Conservation (phyloP, 345 rosid genomes). For the Syzygium grande region DNA sequence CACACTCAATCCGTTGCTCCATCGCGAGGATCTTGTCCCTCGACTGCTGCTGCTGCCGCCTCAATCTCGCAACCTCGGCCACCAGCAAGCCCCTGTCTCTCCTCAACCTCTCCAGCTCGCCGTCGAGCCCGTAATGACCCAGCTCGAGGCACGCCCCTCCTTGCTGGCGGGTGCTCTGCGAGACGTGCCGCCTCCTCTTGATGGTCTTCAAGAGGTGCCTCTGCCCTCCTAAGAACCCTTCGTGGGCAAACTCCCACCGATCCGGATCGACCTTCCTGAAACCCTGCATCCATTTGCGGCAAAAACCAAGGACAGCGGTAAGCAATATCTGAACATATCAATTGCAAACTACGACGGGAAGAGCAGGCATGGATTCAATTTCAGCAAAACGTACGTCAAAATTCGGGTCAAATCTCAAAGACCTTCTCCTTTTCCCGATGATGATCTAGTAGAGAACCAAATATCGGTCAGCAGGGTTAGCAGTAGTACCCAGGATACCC, state of each 20-base stretch:
- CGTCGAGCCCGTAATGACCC: constrained; percentile 59
- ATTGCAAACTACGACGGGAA: background rate
- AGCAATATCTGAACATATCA: background rate
- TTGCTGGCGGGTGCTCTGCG: constrained; percentile 23
- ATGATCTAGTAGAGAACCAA: background rate
- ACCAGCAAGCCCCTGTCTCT: constrained; percentile 48
- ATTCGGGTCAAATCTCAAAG: background rate
- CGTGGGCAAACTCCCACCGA: constrained; percentile 87
- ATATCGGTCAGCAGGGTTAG: background rate
- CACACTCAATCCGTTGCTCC: constrained; percentile 39
- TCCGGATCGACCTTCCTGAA: constrained; percentile 87
- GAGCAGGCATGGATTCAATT: background rate
- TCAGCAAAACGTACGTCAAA: background rate
- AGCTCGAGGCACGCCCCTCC: constrained; percentile 54
- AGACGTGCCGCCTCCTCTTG: constrained; percentile 54
- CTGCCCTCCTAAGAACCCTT: constrained; percentile 85
- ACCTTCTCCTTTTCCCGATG: background rate
- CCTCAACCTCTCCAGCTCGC: constrained; percentile 51
- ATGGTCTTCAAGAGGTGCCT: constrained; percentile 69
- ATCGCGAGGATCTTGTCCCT: constrained; percentile 32
- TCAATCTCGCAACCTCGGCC: constrained; percentile 48
- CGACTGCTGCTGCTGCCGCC: constrained; percentile 67
- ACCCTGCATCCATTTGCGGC: constrained; percentile 36
- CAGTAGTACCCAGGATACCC: background rate
- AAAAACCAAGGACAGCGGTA: background rate